Evolutionary conservation across 208 protist species (phyloP).

Genomic region (Phytomonas sp.): DNA sequence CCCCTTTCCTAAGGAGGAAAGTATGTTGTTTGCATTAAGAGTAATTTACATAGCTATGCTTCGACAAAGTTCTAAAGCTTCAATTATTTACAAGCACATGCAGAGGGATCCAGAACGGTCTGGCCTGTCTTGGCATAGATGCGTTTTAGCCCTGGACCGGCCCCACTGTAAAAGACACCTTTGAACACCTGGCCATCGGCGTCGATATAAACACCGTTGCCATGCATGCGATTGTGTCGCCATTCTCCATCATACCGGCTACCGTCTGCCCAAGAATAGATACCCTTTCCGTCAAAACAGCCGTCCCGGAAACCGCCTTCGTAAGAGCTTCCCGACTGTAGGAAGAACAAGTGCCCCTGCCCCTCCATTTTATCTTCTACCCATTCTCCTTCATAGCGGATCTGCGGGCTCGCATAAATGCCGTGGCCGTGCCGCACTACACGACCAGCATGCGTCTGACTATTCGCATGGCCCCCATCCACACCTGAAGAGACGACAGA

Average conservation of each 20-base stretch:
- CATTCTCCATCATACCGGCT: slow-evolving; percentile 69
- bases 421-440: slow-evolving; percentile 65
- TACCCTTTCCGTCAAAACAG: slow-evolving; percentile 64
- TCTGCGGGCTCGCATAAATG: slow-evolving; percentile 53
- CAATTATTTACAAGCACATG: no score
- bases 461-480: no score
- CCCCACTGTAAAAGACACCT: slow-evolving; percentile 77
- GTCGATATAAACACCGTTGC: slow-evolving; percentile 77
- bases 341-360: slow-evolving; percentile 44
- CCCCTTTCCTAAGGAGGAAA: no score
- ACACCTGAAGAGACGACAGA: no score
- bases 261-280: slow-evolving; percentile 62
- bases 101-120: background rate
- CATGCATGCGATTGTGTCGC: slow-evolving; percentile 79
- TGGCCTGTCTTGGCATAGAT: slow-evolving; percentile 10
- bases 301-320: slow-evolving; percentile 48
- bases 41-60: background rate
- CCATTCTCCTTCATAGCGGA: slow-evolving; percentile 81
- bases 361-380: slow-evolving; percentile 81
- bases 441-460: slow-evolving; percentile 1
- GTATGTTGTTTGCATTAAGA: background rate
- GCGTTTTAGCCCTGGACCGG: slow-evolving; percentile 52
- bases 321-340: slow-evolving; percentile 45
- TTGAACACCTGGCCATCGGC: slow-evolving; percentile 59
- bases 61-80: no score